Percentiles rank a stretch among this genome's conserved stretches.
phyloP scores from a whole-genome alignment of 2,329 filamentous ascomycete species.

The Pseudocercospora pini-densiflorae region DNA sequence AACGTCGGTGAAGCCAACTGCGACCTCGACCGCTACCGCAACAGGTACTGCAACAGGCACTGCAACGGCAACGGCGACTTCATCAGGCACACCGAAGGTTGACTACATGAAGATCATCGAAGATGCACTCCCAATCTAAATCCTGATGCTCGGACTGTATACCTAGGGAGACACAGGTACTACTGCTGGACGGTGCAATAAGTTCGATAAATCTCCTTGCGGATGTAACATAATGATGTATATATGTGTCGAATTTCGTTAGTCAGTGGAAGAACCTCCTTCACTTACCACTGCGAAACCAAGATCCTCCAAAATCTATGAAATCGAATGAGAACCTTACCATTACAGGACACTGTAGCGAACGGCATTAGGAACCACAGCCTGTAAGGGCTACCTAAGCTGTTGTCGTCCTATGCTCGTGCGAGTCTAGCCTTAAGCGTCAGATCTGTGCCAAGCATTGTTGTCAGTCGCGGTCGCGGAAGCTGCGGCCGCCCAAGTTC shows the following conservation, averaged over 20 bases:
- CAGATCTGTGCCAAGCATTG: neutral
- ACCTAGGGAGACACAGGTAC: neutral
- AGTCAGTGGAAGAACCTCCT: neutral
- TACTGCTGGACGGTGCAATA: neutral
- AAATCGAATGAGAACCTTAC: no score
- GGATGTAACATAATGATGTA: neutral
- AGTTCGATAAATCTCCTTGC: neutral
- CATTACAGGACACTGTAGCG: no score
- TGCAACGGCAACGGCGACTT: neutral
- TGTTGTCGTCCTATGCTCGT: no score
- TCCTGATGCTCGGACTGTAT: neutral
- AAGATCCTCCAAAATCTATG: neutral
- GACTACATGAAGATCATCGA: constrained; percentile 7
- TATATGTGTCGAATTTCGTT: neutral
- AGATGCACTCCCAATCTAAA: neutral
- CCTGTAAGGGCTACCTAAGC: no score
- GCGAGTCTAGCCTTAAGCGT: no score
- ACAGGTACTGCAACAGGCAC: neutral
- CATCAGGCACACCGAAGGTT: neutral
- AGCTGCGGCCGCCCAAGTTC: no score
- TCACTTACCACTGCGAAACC: neutral
- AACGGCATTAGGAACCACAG: no score
- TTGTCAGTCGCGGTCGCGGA: neutral
- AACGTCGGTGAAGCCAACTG: neutral
- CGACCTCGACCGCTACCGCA: neutral